Evolutionary conservation across 1,284 basidiomycete species (phyloP), one percentile per base, ranked within the genome.

Genomic region (Coriolopsis trogii): DNA sequence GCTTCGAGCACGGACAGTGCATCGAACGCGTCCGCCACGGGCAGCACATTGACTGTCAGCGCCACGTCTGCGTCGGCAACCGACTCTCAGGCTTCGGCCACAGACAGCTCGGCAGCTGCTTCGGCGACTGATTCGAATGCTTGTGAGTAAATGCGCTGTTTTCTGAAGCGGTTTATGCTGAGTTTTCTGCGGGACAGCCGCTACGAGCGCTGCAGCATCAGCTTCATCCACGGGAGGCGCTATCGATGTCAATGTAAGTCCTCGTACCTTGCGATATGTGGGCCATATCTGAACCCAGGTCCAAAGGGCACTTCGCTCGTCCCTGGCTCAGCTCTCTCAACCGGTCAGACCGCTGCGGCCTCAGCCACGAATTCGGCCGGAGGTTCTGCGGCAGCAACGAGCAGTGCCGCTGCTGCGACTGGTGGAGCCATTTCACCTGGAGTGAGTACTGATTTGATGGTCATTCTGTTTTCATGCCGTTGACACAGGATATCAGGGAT

Each of bases 341-440:
- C 57, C 12, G 53, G 44, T 15, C 21, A 20, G 26, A 30, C 39
- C 3, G 25, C 51, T 10, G 21, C 51, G 28, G 41, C 51, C 9
- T 34, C 36, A 6, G 30, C 37, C 30, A 45, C 47, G 4, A 28
- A 37, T 7, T 44, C 51, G 3, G 38, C 29, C 18, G 24, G 58
- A 6, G 52, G 38, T 25, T 44, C 63, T 9, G 47, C 49, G 10
- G 40, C 53, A 5, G 28, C 51, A 2, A 21, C 38, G 12, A 45
- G 40, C 7, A 18, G 49, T 6, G 37, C 52, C 3, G 45, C 47
- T n/a, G 21, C 50, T 26, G 28, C 49, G 16, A 36, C 50, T 9
- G 46, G 29, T 12, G 50, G 39, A 23, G 55, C 56, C 15, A 40
- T 58, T 15, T 53, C 51, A 18, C 23, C 51, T 9, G 55, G 49